These are phyloP conservation scores for Takakia lepidozioides DNA, from an alignment of 225 moss, liverwort and hornwort species.

Conservation along the genomic window DNA sequence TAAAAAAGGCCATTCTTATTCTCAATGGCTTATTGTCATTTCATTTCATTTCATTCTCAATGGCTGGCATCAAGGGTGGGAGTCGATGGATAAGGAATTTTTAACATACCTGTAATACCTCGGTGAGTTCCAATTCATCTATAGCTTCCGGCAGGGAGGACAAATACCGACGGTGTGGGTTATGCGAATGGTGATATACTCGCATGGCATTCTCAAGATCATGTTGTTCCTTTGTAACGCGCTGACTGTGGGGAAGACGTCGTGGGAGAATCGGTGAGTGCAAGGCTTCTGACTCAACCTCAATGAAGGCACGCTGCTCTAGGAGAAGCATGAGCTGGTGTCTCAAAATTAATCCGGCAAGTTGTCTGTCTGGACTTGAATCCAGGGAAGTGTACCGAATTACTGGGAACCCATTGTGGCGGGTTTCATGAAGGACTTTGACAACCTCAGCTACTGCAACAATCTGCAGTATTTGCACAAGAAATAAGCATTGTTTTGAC, in stretches of 20 bases:
- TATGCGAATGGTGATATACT: slow-evolving; percentile 68
- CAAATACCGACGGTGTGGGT: slow-evolving; percentile 67
- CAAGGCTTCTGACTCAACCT: slow-evolving; percentile 32
- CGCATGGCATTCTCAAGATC: slow-evolving; percentile 68
- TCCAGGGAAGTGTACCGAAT: slow-evolving; percentile 31
- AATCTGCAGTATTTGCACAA: slow-evolving; percentile 40
- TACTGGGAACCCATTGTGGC: slow-evolving; percentile 67
- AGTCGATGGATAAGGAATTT: too few relatives aligned
- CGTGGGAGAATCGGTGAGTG: slow-evolving; percentile 20
- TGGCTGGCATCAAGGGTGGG: too few relatives aligned
- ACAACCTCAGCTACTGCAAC: slow-evolving; percentile 33
- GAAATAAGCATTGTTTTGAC: too few relatives aligned
- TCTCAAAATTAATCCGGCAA: slow-evolving; percentile 66
- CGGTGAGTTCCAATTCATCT: slow-evolving; percentile 39
- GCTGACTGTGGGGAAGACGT: slow-evolving; percentile 17
- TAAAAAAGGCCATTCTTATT: too few relatives aligned
- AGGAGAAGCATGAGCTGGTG: slow-evolving; percentile 75
- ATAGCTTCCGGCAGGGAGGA: slow-evolving; percentile 60
- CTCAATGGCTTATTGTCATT: too few relatives aligned
- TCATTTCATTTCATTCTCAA: too few relatives aligned
- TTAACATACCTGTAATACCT: slow-evolving; percentile 43
- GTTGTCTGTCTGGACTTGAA: slow-evolving; percentile 45
- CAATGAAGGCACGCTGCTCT: slow-evolving; percentile 47
- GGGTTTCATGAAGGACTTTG: slow-evolving; percentile 32
- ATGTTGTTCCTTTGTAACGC: slow-evolving; percentile 25